Evolutionary conservation across 2,329 filamentous ascomycete species (phyloP), one percentile per base, ranked within the genome.

Genomic region (Fusarium phyllophilum): DNA sequence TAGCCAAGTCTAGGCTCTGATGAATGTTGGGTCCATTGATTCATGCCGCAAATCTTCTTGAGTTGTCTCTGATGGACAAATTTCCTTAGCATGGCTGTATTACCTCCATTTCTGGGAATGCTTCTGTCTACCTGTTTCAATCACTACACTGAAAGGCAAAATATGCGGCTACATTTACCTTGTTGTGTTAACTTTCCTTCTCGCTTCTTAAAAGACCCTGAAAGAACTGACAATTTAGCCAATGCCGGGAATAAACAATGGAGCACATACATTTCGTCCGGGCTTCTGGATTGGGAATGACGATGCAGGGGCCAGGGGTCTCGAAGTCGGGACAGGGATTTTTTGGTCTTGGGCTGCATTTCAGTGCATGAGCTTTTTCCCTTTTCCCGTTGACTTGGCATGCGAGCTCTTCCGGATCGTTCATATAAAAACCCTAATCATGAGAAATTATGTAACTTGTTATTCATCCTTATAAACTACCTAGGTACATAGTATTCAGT

Each of bases 171-270:
- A 17, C n/a, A 44, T 46, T 45, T 66, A 11, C 48, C 34, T 54
- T 51, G 14, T 29, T 11, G 17, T 52, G 22, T 20, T 24, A 18
- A 34, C 13, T 52, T 52, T 18, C 36, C 22, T 29, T 60, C 14
- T 31, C 14, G 24, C 17, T 29, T 52, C 17, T 26, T 22, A 31
- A 13, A 11, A 54, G 56, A 68, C 63, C 63, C 65, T 58, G 39
- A 17, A 62, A 46, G 36, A 26, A 29, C 29, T 31, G 55, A 29
- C 42, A 39, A 57, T n/a, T 48, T 59, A 66, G 62, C 57, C 38
- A 70, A 46, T 22, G 22, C 58, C 61, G 70, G 70, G 66, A 70
- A 73, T 73, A 73, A 66, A 29, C 48, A 69, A 52, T 39, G 14
- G 57, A 64, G 39, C 38, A 65, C 56, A 48, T 39, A 41, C 70